These are phyloP conservation scores for Geotrichum siamense DNA, from an alignment of 1,139 yeast species.

Conservation along the genomic window DNA sequence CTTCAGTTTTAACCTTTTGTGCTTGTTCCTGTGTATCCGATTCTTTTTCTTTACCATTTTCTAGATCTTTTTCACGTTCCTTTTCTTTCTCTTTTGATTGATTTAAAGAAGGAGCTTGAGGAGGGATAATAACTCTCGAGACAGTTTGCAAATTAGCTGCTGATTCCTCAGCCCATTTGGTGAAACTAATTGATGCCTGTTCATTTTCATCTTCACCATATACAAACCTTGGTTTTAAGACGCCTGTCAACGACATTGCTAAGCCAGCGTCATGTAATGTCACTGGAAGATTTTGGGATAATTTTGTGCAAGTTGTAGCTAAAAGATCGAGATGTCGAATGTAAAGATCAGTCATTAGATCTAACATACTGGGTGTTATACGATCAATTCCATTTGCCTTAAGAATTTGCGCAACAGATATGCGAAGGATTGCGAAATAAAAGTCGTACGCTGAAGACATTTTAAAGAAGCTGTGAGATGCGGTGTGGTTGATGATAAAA, in stretches of 20 bases:
- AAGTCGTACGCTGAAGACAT: slow-evolving; percentile 36
- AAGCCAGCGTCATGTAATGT: slow-evolving; percentile 53
- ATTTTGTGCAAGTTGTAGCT: slow-evolving; percentile 38
- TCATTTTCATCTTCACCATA: slow-evolving; percentile 9
- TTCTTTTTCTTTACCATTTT: slow-evolving; percentile 2
- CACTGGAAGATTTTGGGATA: slow-evolving; percentile 39
- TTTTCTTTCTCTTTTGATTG: slow-evolving; percentile 21
- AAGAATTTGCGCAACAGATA: slow-evolving; percentile 59
- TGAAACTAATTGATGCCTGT: slow-evolving; percentile 27
- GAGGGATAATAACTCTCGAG: slow-evolving; percentile 25
- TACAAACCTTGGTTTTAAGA: slow-evolving; percentile 40
- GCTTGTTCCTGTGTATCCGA: not conserved
- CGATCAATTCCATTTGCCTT: slow-evolving; percentile 69
- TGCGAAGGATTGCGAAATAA: slow-evolving; percentile 52
- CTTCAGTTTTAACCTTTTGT: slow-evolving; percentile 16
- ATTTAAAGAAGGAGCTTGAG: slow-evolving; percentile 22
- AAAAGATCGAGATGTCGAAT: slow-evolving; percentile 48
- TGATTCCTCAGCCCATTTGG: slow-evolving; percentile 45
- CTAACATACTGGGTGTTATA: slow-evolving; percentile 55
- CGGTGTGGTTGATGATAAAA: not conserved
- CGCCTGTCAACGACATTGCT: slow-evolving; percentile 50
- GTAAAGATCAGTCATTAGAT: slow-evolving; percentile 56
- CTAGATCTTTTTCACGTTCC: not conserved
- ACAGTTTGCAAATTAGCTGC: slow-evolving; percentile 38
- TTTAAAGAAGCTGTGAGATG: not conserved